phyloP scores from a whole-genome alignment of 2,329 filamentous ascomycete genomes.

The Xylariales sp. region DNA sequence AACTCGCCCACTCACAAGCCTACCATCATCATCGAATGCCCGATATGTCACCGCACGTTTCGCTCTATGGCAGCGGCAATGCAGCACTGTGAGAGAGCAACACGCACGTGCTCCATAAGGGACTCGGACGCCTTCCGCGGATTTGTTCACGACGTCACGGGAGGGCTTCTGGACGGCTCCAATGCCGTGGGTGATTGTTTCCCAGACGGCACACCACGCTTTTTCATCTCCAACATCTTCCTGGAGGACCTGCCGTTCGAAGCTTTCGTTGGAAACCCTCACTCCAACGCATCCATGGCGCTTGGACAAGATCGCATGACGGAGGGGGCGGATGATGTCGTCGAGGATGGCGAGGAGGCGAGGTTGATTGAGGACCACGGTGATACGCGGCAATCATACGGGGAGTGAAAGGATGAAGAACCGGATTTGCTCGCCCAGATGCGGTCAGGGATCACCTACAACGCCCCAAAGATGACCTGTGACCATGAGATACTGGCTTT shows the following conservation, averaged over 20 bases:
- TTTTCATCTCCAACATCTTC: not conserved
- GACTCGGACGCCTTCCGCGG: constrained; percentile 31
- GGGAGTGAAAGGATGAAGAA: too few species aligned
- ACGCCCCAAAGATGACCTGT: too few species aligned
- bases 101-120: constrained; percentile 37
- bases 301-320: not conserved
- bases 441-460: too few species aligned
- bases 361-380: too few species aligned
- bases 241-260: constrained; percentile 1
- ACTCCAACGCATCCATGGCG: too few species aligned
- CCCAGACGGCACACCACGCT: not conserved
- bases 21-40: constrained; percentile 33
- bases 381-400: too few species aligned
- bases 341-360: not conserved
- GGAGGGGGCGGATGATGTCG: not conserved
- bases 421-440: too few species aligned
- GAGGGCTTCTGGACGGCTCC: constrained; percentile 27
- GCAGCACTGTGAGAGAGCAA: constrained; percentile 43
- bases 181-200: constrained; percentile 1
- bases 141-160: constrained; percentile 35
- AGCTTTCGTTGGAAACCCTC: not conserved
- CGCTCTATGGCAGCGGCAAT: constrained; percentile 36
- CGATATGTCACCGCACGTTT: constrained; percentile 38
- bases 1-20: constrained; percentile 34
- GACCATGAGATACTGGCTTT: too few species aligned